phyloP scores from a whole-genome alignment of 1,139 yeast species.

The Hemisphaericaspora lyxosophila region DNA sequence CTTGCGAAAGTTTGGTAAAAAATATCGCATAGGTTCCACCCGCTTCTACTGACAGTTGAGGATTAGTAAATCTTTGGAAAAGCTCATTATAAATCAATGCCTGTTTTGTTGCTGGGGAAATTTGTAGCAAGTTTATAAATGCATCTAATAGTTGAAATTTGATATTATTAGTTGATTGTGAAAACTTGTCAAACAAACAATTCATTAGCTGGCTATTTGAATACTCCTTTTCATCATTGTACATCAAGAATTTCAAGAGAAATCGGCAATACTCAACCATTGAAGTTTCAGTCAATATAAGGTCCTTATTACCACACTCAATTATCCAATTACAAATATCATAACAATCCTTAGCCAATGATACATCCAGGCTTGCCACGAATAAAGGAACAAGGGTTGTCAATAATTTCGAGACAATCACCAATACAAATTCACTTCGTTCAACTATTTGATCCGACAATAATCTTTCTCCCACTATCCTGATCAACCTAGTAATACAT shows the following conservation, averaged over 20 bases:
- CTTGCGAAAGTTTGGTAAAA: conserved; percentile 29
- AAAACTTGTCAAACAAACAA: conserved; percentile 8
- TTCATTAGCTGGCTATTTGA: conserved; percentile 6
- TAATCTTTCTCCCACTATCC: conserved; percentile 33
- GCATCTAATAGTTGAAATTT: conserved; percentile 7
- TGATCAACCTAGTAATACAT: conserved; percentile 17
- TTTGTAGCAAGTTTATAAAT: conserved; percentile 5
- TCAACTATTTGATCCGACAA: conserved; percentile 29
- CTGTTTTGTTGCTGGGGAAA: conserved; percentile 16
- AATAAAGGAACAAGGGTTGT: conserved; percentile 15
- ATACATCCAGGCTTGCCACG: conserved; percentile 13
- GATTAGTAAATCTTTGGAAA: conserved; percentile 28
- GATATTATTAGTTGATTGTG: conserved; percentile 19
- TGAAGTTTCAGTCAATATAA: conserved; percentile 26
- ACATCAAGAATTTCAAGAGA: conserved; percentile 14
- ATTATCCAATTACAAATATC: conserved; percentile 38
- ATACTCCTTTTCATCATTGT: conserved; percentile 10
- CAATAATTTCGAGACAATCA: conserved; percentile 27
- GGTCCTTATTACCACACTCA: conserved; percentile 27
- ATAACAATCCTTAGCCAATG: conserved; percentile 28
- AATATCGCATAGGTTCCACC: conserved; percentile 41
- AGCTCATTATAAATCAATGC: conserved; percentile 31
- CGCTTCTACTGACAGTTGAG: conserved; percentile 38
- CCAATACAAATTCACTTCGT: conserved; percentile 34
- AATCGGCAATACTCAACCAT: conserved; percentile 21